phyloP scores from a whole-genome alignment of 805 yeast genomes.

The Candida nanaspora region DNA sequence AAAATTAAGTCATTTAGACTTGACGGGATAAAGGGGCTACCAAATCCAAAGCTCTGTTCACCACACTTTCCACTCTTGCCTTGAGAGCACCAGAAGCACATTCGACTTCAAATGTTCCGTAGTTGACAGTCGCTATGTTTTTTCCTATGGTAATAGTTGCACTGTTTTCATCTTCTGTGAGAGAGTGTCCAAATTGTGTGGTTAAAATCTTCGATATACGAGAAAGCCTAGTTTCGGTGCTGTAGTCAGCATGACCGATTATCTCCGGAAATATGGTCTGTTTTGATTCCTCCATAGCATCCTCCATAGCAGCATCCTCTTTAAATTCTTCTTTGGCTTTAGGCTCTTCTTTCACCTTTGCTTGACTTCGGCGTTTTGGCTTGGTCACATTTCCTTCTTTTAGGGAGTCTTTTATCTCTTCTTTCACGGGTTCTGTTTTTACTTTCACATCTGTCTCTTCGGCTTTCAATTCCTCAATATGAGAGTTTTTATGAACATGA shows the following conservation, averaged over 20 bases:
- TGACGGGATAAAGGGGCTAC: constrained; percentile 68
- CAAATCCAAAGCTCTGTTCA: constrained; percentile 68
- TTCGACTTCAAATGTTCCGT: constrained; percentile 52
- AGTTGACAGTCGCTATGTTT: constrained; percentile 63
- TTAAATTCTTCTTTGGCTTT: too few relatives aligned
- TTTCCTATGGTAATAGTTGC: constrained; percentile 69
- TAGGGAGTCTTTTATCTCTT: too few relatives aligned
- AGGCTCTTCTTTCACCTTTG: too few relatives aligned
- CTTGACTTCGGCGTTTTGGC: too few relatives aligned
- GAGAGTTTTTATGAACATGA: constrained; percentile 17
- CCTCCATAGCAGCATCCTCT: too few relatives aligned
- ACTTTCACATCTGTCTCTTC: constrained; percentile 2
- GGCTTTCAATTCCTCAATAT: constrained; percentile 7
- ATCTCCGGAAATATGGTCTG: too few relatives aligned
- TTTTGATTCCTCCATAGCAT: too few relatives aligned
- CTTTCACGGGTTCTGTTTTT: constrained; percentile 3
- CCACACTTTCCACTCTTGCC: constrained; percentile 75
- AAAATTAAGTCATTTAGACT: background rate
- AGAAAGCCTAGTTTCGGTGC: constrained; percentile 32
- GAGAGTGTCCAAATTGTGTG: constrained; percentile 86
- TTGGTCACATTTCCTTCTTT: too few relatives aligned
- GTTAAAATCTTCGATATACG: constrained; percentile 56
- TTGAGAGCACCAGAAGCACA: constrained; percentile 71
- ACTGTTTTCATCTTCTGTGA: constrained; percentile 35
- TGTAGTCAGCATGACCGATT: constrained; percentile 24